These are phyloP conservation scores for Suaeda aralocaspica DNA, from an alignment of 148 eudicot genomes.

Conservation along the genomic window DNA sequence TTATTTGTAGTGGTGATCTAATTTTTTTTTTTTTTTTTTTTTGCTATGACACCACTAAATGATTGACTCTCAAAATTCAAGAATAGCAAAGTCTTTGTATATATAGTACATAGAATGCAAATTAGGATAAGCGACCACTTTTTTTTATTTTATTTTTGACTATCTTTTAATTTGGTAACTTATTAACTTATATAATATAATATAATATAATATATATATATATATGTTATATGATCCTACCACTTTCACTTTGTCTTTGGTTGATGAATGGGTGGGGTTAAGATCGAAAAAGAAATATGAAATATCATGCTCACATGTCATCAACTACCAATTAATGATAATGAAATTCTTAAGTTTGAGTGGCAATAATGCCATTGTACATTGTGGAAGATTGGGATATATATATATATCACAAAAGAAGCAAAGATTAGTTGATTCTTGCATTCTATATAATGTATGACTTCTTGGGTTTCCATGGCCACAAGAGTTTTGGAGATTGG, in stretches of 20 bases:
- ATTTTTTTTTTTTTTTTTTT: too few species aligned
- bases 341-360: slow-evolving; percentile 4
- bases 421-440: slow-evolving; percentile 1
- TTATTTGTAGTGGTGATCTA: too few species aligned
- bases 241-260: slow-evolving; percentile 8
- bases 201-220: too few species aligned
- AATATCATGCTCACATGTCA: background rate
- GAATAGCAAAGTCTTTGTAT: background rate
- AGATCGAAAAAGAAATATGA: background rate
- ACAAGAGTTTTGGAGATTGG: slow-evolving; percentile 12
- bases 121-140: background rate
- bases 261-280: background rate
- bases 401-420: background rate
- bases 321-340: background rate
- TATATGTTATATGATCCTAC: slow-evolving; percentile 10
- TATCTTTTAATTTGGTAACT: too few species aligned
- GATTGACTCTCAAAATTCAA: too few species aligned
- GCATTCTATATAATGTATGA: background rate
- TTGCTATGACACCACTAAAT: background rate
- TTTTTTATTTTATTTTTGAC: too few species aligned
- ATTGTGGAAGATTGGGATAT: slow-evolving; percentile 9
- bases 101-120: background rate
- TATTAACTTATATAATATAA: too few species aligned
- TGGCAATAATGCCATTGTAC: slow-evolving; percentile 13
- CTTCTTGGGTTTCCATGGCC: slow-evolving; percentile 10